Base-by-base conservation (phyloP, 176 grass and related monocot genomes). In the Oryza longistaminata region DNA sequence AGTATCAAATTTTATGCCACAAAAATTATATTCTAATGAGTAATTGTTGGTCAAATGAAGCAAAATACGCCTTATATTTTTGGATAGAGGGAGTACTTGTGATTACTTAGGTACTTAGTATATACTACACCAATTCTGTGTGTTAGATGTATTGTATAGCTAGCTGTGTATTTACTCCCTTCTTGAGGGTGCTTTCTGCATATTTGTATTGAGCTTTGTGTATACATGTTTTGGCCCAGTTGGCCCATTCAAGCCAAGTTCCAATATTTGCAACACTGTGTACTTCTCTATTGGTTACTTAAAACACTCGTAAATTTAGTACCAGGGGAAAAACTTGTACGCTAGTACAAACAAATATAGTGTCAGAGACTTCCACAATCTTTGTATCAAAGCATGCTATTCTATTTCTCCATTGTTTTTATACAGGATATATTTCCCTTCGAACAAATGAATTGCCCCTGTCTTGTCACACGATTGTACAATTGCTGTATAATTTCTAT, bases 271-370 rank as follows among this genome's bases (percentile, higher is more conserved):
- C n/a, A n/a, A n/a, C n/a, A n/a, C 7, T 68, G 14, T 61, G 31
- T 55, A 53, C 37, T 64, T 65, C n/a, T 72, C 24, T 53, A 71
- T 70, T 82, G 2, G 43, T 73, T 76, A 65, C 70, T 24, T 90
- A 31, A 31, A 70, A 81, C 49, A 70, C 53, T 64, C 64, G 33
- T 53, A 43, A 43, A 43, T 43, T 43, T 43, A 43, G 9, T 43
- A 43, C 42, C 40, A 42, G 40, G 40, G 43, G 55, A 60, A 75
- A 48, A 11, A 75, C 39, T 69, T 75, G 22, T 65, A 72, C 11
- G 15, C 21, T 44, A 68, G 45, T 71, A 71, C n/a, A 83, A 74
- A 44, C 26, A 48, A 76, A 65, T 88, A 45, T 39, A 61, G 61
- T 85, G 78, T 66, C 34, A 64, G 64, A 10, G 11, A 65, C 50